Percentiles rank a stretch among this genome's conserved stretches.
Conservation (phyloP, 495 filamentous ascomycete species). For the Neurospora sp. region DNA sequence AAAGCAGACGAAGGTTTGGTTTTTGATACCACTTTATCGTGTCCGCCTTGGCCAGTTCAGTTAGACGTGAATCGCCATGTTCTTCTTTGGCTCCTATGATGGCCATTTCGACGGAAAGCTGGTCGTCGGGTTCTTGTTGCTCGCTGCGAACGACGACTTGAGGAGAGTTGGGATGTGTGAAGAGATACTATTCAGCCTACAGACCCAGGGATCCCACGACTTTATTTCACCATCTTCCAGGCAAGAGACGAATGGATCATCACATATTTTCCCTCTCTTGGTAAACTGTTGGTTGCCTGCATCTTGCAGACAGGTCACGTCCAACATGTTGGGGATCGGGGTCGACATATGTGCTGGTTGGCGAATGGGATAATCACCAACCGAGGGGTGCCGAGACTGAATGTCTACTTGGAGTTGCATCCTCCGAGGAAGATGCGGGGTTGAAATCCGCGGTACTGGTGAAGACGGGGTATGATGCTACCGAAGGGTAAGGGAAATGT, state of each 20-base stretch:
- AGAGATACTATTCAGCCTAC: not conserved
- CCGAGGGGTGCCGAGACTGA: slow-evolving; percentile 2
- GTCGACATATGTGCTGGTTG: not conserved
- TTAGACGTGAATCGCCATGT: slow-evolving; percentile 26
- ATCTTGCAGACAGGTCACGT: not conserved
- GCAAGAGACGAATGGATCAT: not conserved
- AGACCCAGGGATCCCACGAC: not conserved
- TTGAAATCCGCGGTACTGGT: not conserved
- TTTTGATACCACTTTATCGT: slow-evolving; percentile 51
- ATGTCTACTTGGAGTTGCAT: slow-evolving; percentile 18
- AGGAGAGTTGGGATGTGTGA: not conserved
- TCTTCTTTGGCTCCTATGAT: slow-evolving; percentile 19
- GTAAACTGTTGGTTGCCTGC: not conserved
- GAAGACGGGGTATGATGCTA: not conserved
- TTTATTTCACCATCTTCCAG: not conserved
- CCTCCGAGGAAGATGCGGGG: slow-evolving; percentile 17
- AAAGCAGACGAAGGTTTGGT: slow-evolving; percentile 49
- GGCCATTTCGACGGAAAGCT: slow-evolving; percentile 5
- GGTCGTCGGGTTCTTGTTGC: not conserved
- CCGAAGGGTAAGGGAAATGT: not conserved
- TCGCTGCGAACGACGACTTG: not conserved
- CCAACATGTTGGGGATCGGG: not conserved
- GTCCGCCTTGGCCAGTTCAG: slow-evolving; percentile 38
- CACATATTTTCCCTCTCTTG: not conserved
- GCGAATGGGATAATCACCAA: not conserved